A percentile compares a stretch with the other conserved stretches of the same genome.
phyloP scores from a whole-genome alignment of 1,284 basidiomycete genomes.

The Jaminaea rosea region DNA sequence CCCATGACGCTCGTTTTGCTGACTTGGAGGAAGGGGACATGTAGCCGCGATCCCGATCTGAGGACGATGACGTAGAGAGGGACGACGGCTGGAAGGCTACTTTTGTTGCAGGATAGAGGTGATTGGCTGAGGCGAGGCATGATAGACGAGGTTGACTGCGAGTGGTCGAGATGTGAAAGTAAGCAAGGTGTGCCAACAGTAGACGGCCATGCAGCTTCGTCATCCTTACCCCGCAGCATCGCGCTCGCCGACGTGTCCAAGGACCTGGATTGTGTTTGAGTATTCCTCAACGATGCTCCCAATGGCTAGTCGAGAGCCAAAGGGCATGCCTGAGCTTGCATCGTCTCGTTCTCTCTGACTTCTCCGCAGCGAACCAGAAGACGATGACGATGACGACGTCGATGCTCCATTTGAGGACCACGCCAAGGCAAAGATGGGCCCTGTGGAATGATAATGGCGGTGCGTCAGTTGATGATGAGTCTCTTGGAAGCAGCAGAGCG shows the following conservation, averaged over 20 bases:
- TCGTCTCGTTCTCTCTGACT: neutral
- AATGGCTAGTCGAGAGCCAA: conserved; percentile 33
- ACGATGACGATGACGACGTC: conserved; percentile 14
- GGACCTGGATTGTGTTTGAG: conserved; percentile 42
- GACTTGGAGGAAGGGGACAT: conserved; percentile 24
- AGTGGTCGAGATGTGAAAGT: conserved; percentile 3
- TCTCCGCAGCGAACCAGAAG: neutral
- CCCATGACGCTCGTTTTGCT: conserved; percentile 31
- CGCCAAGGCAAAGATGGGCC: conserved; percentile 38
- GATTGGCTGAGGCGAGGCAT: conserved; percentile 32
- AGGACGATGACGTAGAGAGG: conserved; percentile 10
- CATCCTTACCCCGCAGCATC: conserved; percentile 17
- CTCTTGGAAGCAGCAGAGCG: too few relatives aligned
- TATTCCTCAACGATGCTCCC: conserved; percentile 44
- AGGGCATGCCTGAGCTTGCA: conserved; percentile 17
- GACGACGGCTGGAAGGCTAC: conserved; percentile 42
- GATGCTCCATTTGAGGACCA: conserved; percentile 34
- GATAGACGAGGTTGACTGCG: neutral
- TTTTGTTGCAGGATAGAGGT: conserved; percentile 45
- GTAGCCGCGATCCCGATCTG: conserved; percentile 16
- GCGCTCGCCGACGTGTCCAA: conserved; percentile 19
- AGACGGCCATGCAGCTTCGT: neutral
- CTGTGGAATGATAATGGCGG: too few relatives aligned
- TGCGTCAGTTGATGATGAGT: too few relatives aligned
- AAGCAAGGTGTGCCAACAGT: neutral